Evolutionary conservation across 164 flowering plant genomes (phyloP), one percentile per base, ranked within the genome.

Genomic region (Cinnamomum micranthum): DNA sequence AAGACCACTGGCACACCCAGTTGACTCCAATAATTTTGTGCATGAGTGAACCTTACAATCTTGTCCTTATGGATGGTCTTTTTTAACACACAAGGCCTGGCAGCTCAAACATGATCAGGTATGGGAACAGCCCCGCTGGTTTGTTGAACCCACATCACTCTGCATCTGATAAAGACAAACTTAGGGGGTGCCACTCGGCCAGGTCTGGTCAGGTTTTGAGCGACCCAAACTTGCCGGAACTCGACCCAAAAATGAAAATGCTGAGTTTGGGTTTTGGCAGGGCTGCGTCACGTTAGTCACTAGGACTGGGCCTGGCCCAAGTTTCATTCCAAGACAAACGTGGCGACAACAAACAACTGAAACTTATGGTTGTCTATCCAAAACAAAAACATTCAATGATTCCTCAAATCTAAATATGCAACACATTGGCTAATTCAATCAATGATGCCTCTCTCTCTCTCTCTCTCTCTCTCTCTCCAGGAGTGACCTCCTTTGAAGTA

Each of bases 401-500:
- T 55, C 60, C 13, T 20, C 5, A 19, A 19, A 55, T 55, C 60
- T 0, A 14, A 55, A 20, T 55, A 20, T 14, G 17, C n/a, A 3
- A 4, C 20, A 20, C 60, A 55, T 55, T 55, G 60, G 60, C 15
- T 19, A 55, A 55, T 55, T 55, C 60, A 55, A 55, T 55, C n/a
- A 17, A 15, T 55, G 60, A 55, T 14, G n/a, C n/a, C n/a, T n/a
- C n/a, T n/a, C n/a, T n/a, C n/a, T n/a, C n/a, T 3, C 17, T 4
- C 28, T 69, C 51, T 71, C 27, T 78, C 33, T 23, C 20, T 50
- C 28, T 3, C 17, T 4, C 35, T 28, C 35, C 87, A 95, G 99
- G 99, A 80, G 99, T 95, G 78, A 90, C 87, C 55, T 92, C 93
- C 2, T 90, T 87, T 79, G 79, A 89, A 82, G 88, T 93, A 70